Evolutionary conservation across 495 filamentous ascomycete species (phyloP), one percentile per base, ranked within the genome.

Genomic region (Mycothermus thermophilus): DNA sequence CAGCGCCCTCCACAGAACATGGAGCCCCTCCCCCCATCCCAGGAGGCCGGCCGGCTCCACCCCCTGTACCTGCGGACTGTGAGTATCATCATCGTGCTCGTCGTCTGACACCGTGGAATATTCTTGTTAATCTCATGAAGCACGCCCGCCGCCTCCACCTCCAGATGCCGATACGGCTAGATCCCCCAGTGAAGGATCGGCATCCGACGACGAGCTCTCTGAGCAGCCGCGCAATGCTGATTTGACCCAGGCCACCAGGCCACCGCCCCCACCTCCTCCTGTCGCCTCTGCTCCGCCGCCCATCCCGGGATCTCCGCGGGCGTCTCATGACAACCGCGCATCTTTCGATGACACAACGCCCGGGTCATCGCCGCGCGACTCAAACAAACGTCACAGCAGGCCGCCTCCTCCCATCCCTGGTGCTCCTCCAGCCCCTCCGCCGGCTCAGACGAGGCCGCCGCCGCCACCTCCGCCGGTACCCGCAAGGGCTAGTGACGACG

Each of bases 151-250:
- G 42, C 59, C 64, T 13, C 62, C 63, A 24, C 65, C 67, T 44
- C 69, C 66, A 17, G 50, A 63, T 40, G 57, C 67, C 7, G 54
- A 57, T 27, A 59, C 58, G 35, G 54, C 69, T 29, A 59, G 64
- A 32, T 82, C 83, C 27, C 77, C 71, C 20, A 86, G 77, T 42
- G 67, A 74, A 38, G 88, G 87, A 17, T 92, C 87, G 5, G 83
- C 79, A 49, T 94, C 88, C 8, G 92, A 93, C 57, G 92, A 96
- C 57, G 90, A 97, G 50, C 62, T 93, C 57, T 90, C 84, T n/a
- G 58, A 73, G 32, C 68, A 70, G 42, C 62, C 75, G 16, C 48
- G 47, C 29, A 48, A 50, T 15, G 44, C 46, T 24, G 65, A 69
- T 42, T 35, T 40, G 12, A 36, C 45, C 20, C 65, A 51, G 20